Evolutionary conservation across 345 rosid species (phyloP).

Genomic region (Eucalyptus virginea): DNA sequence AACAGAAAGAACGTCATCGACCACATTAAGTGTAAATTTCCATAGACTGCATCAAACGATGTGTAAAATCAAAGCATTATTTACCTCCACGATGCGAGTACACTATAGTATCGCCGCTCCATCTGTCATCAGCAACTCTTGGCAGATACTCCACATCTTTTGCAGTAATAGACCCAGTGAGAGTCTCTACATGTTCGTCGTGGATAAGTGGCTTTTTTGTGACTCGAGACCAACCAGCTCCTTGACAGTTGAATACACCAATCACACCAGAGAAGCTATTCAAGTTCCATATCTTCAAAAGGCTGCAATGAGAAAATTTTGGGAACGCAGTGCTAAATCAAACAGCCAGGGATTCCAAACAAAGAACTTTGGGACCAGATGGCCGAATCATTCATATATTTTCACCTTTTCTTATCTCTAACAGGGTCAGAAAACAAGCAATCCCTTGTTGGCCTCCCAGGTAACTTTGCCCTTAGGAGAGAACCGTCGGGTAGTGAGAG

Average conservation of each 20-base stretch:
- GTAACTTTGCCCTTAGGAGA: slow-evolving; percentile 1
- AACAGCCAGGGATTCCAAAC: background rate
- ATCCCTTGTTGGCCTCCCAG: slow-evolving; percentile 14
- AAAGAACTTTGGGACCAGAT: background rate
- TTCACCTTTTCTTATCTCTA: background rate
- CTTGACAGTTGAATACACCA: slow-evolving; percentile 15
- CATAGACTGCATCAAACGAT: background rate
- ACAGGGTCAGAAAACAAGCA: background rate
- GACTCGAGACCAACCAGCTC: slow-evolving; percentile 8
- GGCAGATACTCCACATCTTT: slow-evolving; percentile 5
- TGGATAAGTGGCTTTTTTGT: background rate
- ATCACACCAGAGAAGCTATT: slow-evolving; percentile 1
- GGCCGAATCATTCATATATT: background rate
- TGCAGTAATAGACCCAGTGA: slow-evolving; percentile 7
- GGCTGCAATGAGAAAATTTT: background rate
- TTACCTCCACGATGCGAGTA: slow-evolving; percentile 9
- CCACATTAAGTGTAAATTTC: background rate
- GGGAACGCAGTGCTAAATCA: background rate
- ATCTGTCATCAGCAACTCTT: background rate
- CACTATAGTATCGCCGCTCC: slow-evolving; percentile 2
- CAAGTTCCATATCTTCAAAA: background rate
- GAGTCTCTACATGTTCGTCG: background rate
- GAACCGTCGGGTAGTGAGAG: slow-evolving; percentile 13
- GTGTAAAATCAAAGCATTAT: background rate
- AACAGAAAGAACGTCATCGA: background rate